Evolutionary conservation across 169 alveolate species (phyloP), one percentile per base, ranked within the genome.

Genomic region (Plasmodium blacklocki): DNA sequence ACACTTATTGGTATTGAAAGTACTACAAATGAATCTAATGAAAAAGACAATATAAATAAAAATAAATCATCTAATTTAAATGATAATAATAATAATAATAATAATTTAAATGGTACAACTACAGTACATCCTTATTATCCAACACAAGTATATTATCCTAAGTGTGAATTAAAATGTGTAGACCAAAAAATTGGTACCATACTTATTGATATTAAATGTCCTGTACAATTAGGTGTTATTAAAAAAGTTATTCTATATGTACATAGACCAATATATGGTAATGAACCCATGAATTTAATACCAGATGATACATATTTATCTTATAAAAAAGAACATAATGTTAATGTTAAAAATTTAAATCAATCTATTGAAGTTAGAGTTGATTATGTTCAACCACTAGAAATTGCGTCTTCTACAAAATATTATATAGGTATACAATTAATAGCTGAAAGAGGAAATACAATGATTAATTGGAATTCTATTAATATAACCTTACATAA

Each of bases 351-450:
- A 47, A 88, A 88, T 58, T 83, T 87, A 18, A 91, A 92, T 52
- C 88, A 78, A 43, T 62, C 85, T 39, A 73, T 94, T 29, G 96
- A 94, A 60, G 95, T 93, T 2, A 39, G 74, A 54, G 83, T 83
- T 43, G 91, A 83, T 60, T 83, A 32, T 68, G 95, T 94, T 8
- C 96, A 94, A 74, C 96, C 96, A 9, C 72, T 94, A 47, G 78
- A 73, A 39, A 90, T 94, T 60, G 96, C 95, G 45, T 68, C 91
- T 5, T 90, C 93, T 32, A 90, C 94, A 85, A 86, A 90, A 43
- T 94, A 94, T 76, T 94, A 89, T 70, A 93, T 94, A 26, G 96
- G 96, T 1, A 88, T 94, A 8, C 95, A 94, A 73, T 32, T 94
- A 71, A 92, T 63, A 19, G 94, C 95, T 3, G 95, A 94, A 56